Evolutionary conservation across 1,284 basidiomycete species (phyloP).

Genomic region (Psilocybe mexicana): DNA sequence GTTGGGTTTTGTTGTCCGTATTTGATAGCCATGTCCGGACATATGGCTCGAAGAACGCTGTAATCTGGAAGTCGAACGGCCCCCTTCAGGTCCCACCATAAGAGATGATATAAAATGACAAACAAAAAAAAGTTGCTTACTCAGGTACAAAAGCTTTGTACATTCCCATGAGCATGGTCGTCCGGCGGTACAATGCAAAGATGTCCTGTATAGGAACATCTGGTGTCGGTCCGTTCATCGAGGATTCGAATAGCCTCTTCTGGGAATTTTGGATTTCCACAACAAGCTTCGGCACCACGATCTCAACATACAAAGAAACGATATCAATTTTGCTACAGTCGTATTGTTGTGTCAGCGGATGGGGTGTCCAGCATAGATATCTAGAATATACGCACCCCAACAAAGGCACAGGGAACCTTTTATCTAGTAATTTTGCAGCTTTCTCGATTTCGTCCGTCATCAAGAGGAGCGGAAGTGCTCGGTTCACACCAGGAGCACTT

Average conservation of each 20-base stretch:
- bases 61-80: conserved; percentile 65
- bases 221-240: conserved; percentile 76
- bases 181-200: conserved; percentile 81
- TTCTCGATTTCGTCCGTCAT: conserved; percentile 92
- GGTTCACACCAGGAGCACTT: conserved; percentile 69
- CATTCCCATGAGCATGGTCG: conserved; percentile 76
- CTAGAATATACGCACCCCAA: conserved; percentile 61
- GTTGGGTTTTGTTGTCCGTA: conserved; percentile 87
- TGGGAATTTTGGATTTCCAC: conserved; percentile 75
- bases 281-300: conserved; percentile 75
- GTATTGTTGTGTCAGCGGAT: background rate
- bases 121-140: conserved; percentile 43
- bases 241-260: conserved; percentile 72
- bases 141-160: conserved; percentile 77
- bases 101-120: background rate
- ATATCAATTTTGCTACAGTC: conserved; percentile 69
- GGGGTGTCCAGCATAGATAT: background rate
- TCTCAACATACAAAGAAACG: conserved; percentile 76
- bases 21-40: conserved; percentile 89
- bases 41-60: conserved; percentile 84
- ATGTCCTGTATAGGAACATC: conserved; percentile 87
- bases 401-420: conserved; percentile 82
- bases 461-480: conserved; percentile 75
- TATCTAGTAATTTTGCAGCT: conserved; percentile 78
- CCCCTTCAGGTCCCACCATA: conserved; percentile 28